A percentile compares a stretch with the other conserved stretches of the same genome.
Evolutionary conservation across 2,329 filamentous ascomycete species (phyloP).

Genomic region (Calcarisporium arbuscula): DNA sequence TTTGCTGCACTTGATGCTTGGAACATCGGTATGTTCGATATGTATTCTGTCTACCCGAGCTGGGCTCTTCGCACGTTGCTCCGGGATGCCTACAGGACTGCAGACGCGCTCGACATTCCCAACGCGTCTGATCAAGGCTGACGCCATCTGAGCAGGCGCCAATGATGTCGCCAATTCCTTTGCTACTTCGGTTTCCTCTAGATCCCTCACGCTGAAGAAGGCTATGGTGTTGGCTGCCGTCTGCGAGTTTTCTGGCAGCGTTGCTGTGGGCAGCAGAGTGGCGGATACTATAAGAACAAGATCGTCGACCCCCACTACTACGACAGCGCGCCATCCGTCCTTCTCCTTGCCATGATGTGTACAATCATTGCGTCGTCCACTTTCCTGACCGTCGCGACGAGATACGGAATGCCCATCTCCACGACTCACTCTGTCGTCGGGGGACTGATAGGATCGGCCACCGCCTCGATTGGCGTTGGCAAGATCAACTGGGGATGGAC

Average conservation of each 20-base stretch:
- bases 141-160: too few relatives aligned
- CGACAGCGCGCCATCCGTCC: constrained; percentile 35
- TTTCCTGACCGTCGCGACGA: constrained; percentile 47
- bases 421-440: constrained; percentile 48
- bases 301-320: constrained; percentile 39
- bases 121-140: too few relatives aligned
- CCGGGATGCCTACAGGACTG: too few relatives aligned
- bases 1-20: constrained; percentile 54
- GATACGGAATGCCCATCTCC: constrained; percentile 44
- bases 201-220: constrained; percentile 39
- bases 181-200: constrained; percentile 39
- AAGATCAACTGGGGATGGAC: constrained; percentile 30
- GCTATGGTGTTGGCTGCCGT: constrained; percentile 36
- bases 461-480: constrained; percentile 26
- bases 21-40: constrained; percentile 49
- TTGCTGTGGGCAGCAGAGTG: constrained; percentile 29
- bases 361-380: constrained; percentile 43
- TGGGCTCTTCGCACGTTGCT: neutral
- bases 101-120: too few relatives aligned
- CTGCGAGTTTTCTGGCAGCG: constrained; percentile 38
- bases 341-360: constrained; percentile 49
- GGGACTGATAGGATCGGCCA: constrained; percentile 29
- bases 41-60: too few relatives aligned
- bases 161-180: constrained; percentile 45
- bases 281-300: constrained; percentile 40